Base-by-base conservation (phyloP, 192 early-diverging fungal species). In the Entomortierella beljakovae region DNA sequence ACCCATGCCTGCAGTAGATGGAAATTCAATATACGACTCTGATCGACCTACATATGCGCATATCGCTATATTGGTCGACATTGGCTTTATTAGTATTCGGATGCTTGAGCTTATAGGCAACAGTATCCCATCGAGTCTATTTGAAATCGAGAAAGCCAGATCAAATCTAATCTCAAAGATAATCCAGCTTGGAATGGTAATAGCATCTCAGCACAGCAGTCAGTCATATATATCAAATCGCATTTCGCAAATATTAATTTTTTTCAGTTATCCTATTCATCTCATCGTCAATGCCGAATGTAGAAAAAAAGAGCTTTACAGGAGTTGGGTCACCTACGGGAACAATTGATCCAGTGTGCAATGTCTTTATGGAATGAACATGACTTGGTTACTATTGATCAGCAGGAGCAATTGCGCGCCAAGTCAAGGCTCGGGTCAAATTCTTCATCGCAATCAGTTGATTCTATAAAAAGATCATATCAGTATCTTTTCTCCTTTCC, bases 111-210 rank as follows among this genome's bases (percentile, higher is more conserved):
- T 35, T 0, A 52, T 79, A 43, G 58, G 57, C 18, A 22, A 16
- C 1, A 31, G 33, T 3, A 33, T 54, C 1, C 20, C 67, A 1
- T 49, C 55, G 3, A 50, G 8, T 0, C 33, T 64, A n/a, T 79
- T 88, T 33, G 87, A 88, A 42, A 68, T 88, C 25, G 85, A 86
- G 57, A 88, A 88, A 31, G 81, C 85, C 20, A 62, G 71, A 5
- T 88, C 85, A 3, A 88, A 88, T 42, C 29, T 88, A 8, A 84
- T 82, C 22, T 67, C 83, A 28, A 88, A 85, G 58, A 65, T 83
- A 18, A 80, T 88, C 15, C 76, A 83, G 33, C 34, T 88, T 48
- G 85, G 80, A n/a, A 81, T 84, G 81, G 87, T 88, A 81, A 61
- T 28, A 13, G 18, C 40, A 3, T 4, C 4, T 28, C 18, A 57